Percentiles rank a stretch among this genome's conserved stretches.
phyloP scores from a whole-genome alignment of 148 eudicot species.

The Simmondsia chinensis region DNA sequence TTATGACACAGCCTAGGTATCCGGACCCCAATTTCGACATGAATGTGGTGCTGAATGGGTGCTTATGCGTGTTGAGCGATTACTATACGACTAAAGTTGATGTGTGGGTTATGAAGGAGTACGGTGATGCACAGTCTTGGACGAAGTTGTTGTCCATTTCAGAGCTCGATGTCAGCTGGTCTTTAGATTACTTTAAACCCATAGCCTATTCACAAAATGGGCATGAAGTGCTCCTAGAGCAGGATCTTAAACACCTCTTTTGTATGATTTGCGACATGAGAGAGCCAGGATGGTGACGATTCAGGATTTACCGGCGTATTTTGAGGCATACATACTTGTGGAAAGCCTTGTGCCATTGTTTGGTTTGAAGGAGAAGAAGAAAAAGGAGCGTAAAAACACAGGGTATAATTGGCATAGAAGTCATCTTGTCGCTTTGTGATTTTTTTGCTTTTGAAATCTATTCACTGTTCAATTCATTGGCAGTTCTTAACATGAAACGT shows the following conservation, averaged over 20 bases:
- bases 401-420: not conserved
- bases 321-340: slow-evolving; percentile 10
- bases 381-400: slow-evolving; percentile 1
- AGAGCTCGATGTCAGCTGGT: not conserved
- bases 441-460: not conserved
- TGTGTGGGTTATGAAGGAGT: slow-evolving; percentile 34
- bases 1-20: slow-evolving; percentile 5
- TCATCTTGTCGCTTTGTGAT: not conserved
- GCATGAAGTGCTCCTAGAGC: slow-evolving; percentile 22
- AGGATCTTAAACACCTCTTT: slow-evolving; percentile 9
- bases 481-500: too few relatives aligned
- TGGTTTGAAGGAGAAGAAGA: slow-evolving; percentile 3
- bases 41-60: slow-evolving; percentile 15
- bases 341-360: slow-evolving; percentile 33
- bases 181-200: slow-evolving; percentile 16
- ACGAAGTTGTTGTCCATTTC: slow-evolving; percentile 13
- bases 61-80: slow-evolving; percentile 8
- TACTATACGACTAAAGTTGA: not conserved
- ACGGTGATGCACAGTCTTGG: slow-evolving; percentile 30
- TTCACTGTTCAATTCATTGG: too few relatives aligned
- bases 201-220: slow-evolving; percentile 26
- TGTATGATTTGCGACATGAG: slow-evolving; percentile 26
- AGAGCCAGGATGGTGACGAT: slow-evolving; percentile 7
- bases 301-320: not conserved
- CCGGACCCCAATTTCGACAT: slow-evolving; percentile 1